Percentiles rank a stretch among this genome's conserved stretches.
These are phyloP conservation scores for Golubevia pallescens DNA, from an alignment of 1,284 basidiomycete genomes.

Conservation along the genomic window DNA sequence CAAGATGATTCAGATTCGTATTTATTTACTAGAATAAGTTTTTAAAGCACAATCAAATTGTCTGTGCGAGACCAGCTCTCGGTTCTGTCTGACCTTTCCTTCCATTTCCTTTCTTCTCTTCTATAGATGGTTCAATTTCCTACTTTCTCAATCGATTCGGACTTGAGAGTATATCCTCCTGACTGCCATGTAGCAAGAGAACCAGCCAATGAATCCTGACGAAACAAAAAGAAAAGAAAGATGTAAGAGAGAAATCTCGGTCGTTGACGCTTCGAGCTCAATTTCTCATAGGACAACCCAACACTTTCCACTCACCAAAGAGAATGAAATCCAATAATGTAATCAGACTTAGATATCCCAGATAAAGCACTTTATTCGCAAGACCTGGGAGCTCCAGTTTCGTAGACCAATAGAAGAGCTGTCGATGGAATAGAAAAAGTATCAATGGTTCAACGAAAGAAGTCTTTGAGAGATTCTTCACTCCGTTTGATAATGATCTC, in stretches of 20 bases:
- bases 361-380: conserved; percentile 82
- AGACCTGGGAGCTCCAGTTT: conserved; percentile 82
- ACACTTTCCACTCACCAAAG: no score
- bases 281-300: no score
- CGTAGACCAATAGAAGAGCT: conserved; percentile 90
- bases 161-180: conserved; percentile 47
- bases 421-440: no score
- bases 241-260: no score
- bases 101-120: conserved; percentile 4
- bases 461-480: neutral
- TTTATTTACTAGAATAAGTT: no score
- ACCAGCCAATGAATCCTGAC: conserved; percentile 27
- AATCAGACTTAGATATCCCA: conserved; percentile 87
- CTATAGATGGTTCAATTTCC: neutral
- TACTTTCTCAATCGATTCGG: conserved; percentile 32
- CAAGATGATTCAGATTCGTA: no score
- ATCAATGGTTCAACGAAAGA: neutral
- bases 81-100: neutral
- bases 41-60: no score
- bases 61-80: no score
- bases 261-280: neutral
- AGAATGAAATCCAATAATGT: conserved; percentile 84
- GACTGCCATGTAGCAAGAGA: conserved; percentile 38
- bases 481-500: neutral
- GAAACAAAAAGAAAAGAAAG: no score